Conservation (phyloP, 2,329 filamentous ascomycete species). For the Pyrenochaeta sp. region DNA sequence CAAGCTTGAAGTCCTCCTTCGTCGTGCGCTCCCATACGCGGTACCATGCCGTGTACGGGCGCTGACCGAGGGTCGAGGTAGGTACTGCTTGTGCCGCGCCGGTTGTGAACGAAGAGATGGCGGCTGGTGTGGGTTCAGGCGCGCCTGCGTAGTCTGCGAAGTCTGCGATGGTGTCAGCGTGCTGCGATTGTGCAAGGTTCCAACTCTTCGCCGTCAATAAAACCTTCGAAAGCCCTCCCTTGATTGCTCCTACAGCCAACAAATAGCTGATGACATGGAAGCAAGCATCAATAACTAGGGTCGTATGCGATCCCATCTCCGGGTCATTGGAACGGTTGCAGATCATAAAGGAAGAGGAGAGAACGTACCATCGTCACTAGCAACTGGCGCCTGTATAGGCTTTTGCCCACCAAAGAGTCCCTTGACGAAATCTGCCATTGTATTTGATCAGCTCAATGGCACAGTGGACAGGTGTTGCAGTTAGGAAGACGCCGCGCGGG, state of each 20-base stretch:
- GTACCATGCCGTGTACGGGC: constrained; percentile 94
- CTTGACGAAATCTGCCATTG: constrained; percentile 67
- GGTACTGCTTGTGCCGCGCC: constrained; percentile 38
- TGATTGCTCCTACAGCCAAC: too few species aligned
- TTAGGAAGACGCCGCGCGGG: constrained; percentile 27
- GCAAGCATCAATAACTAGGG: neutral
- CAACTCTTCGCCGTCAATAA: too few species aligned
- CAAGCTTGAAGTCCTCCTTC: constrained; percentile 83
- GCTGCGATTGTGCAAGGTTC: neutral
- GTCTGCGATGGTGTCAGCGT: constrained; percentile 62
- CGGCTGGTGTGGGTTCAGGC: constrained; percentile 69
- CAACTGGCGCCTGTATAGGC: constrained; percentile 62
- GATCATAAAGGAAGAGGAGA: constrained; percentile 10
- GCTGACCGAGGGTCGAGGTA: constrained; percentile 54
- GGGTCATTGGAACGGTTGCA: constrained; percentile 16
- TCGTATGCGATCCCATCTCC: constrained; percentile 11
- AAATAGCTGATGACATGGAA: too few species aligned
- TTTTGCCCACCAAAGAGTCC: constrained; percentile 75
- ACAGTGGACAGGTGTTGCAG: constrained; percentile 29
- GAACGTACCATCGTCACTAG: constrained; percentile 70
- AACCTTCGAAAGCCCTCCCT: too few species aligned
- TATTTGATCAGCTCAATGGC: constrained; percentile 26
- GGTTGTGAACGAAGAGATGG: constrained; percentile 54
- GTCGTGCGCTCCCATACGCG: constrained; percentile 91
- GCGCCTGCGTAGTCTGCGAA: constrained; percentile 92